Conservation (phyloP, 129 eudicot species). For the Tagetes erecta region DNA sequence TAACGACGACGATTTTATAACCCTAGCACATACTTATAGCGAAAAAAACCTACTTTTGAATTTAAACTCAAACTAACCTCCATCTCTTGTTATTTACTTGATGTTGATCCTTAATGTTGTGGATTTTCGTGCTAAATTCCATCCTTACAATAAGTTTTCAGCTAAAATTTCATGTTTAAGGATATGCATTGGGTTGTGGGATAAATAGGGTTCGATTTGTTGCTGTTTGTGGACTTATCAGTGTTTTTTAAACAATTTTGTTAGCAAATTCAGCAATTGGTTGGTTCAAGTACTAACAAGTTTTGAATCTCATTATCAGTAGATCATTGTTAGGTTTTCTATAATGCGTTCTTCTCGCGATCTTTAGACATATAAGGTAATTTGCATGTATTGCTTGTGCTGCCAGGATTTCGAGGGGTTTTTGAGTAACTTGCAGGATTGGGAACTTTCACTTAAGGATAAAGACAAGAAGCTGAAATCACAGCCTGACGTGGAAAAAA, state of each 20-base stretch:
- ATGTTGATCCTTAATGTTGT: constrained; percentile 3
- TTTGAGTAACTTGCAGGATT: constrained; percentile 84
- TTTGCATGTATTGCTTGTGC: constrained; percentile 28
- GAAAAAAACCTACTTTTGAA: neutral
- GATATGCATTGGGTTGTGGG: constrained; percentile 5
- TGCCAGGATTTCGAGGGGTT: constrained; percentile 89
- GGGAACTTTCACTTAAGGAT: constrained; percentile 72
- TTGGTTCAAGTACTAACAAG: neutral
- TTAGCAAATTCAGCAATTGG: neutral
- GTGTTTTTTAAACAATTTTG: neutral
- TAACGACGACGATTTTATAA: neutral
- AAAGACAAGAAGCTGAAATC: constrained; percentile 71
- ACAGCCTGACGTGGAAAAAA: constrained; percentile 47
- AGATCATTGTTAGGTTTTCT: neutral
- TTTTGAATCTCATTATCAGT: neutral
- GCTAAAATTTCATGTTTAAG: constrained; percentile 9
- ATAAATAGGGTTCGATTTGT: neutral
- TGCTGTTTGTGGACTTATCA: constrained; percentile 13
- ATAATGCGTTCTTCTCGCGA: neutral
- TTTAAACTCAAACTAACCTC: constrained; percentile 3
- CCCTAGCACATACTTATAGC: constrained; percentile 4
- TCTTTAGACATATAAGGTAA: constrained; percentile 11
- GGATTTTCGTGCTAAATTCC: neutral
- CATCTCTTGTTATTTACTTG: neutral
- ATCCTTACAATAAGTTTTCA: neutral